phyloP scores from a whole-genome alignment of 1,139 yeast genomes.

The Taphrina betulina region DNA sequence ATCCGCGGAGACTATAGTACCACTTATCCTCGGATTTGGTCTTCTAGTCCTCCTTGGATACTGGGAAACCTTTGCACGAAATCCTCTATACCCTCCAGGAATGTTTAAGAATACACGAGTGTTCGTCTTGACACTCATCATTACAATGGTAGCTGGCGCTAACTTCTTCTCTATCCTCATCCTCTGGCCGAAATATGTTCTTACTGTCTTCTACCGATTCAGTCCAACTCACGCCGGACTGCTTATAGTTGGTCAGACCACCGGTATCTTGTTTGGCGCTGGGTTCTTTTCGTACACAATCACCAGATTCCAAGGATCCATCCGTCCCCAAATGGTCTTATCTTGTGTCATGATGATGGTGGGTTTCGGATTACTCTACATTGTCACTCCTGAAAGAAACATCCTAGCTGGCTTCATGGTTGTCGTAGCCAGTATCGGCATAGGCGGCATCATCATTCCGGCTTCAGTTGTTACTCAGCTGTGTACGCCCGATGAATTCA shows the following conservation, averaged over 20 bases:
- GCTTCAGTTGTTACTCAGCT: conserved; percentile 31
- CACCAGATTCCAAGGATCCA: conserved; percentile 29
- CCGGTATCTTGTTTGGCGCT: conserved; percentile 25
- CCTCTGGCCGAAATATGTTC: conserved; percentile 24
- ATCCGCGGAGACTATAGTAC: conserved; percentile 24
- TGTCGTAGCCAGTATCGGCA: conserved; percentile 16
- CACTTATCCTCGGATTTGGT: conserved; percentile 20
- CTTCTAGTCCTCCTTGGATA: conserved; percentile 13
- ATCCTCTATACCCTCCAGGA: conserved; percentile 29
- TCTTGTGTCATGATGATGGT: conserved; percentile 26
- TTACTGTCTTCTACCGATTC: conserved; percentile 5
- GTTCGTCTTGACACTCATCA: conserved; percentile 28
- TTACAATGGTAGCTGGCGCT: conserved; percentile 31
- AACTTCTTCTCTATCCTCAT: conserved; percentile 30
- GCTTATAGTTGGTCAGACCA: conserved; percentile 25
- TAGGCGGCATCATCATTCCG: conserved; percentile 30
- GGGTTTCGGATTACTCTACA: conserved; percentile 16
- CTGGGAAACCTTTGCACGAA: conserved; percentile 21
- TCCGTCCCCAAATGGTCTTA: conserved; percentile 21
- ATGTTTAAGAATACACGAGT: conserved; percentile 31
- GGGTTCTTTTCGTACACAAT: conserved; percentile 31
- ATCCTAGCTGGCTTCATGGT: conserved; percentile 31
- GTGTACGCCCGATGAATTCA: conserved; percentile 27
- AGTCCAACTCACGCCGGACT: conserved; percentile 25
- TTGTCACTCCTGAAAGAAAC: conserved; percentile 9